A percentile compares a stretch with the other conserved stretches of the same genome.
Conservation (phyloP, 108 stramenopile genomes). For the Cyclotella sp. region DNA sequence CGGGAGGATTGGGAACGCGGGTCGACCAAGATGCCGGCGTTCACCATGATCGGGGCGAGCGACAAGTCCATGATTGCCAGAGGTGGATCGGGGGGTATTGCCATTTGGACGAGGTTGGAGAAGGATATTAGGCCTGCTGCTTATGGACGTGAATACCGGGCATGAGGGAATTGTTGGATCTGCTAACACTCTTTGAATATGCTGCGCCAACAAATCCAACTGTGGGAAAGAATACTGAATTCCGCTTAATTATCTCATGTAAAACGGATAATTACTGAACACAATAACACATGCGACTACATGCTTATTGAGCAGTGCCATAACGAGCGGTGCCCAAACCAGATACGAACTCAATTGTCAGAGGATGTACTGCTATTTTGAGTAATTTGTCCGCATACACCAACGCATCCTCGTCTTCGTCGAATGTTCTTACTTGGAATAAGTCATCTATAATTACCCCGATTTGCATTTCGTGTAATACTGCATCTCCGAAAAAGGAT, state of each 20-base stretch:
- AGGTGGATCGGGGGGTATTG: constrained; percentile 70
- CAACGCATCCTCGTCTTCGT: constrained; percentile 21
- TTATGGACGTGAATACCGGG: constrained; percentile 29
- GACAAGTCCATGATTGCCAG: constrained; percentile 68
- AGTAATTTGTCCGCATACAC: constrained; percentile 23
- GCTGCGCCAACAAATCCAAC: too few species aligned
- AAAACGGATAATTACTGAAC: not conserved
- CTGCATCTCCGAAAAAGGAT: constrained; percentile 64
- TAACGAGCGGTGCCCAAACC: constrained; percentile 32
- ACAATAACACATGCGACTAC: not conserved
- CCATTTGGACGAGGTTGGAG: constrained; percentile 69
- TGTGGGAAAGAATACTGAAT: too few species aligned
- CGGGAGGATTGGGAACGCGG: constrained; percentile 47
- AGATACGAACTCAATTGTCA: constrained; percentile 22
- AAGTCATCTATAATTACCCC: constrained; percentile 51
- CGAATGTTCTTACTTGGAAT: constrained; percentile 25
- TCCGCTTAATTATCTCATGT: too few species aligned
- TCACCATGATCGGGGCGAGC: constrained; percentile 69
- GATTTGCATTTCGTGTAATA: constrained; percentile 47
- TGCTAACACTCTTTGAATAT: too few species aligned
- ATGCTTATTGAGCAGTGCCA: constrained; percentile 17
- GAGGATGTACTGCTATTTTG: constrained; percentile 31
- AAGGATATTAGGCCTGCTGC: constrained; percentile 71
- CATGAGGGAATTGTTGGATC: too few species aligned
- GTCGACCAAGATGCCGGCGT: constrained; percentile 58